A percentile compares a stretch with the other conserved stretches of the same genome.
These are phyloP conservation scores for Mycena maculata DNA, from an alignment of 768 basidiomycete genomes.

Conservation along the genomic window DNA sequence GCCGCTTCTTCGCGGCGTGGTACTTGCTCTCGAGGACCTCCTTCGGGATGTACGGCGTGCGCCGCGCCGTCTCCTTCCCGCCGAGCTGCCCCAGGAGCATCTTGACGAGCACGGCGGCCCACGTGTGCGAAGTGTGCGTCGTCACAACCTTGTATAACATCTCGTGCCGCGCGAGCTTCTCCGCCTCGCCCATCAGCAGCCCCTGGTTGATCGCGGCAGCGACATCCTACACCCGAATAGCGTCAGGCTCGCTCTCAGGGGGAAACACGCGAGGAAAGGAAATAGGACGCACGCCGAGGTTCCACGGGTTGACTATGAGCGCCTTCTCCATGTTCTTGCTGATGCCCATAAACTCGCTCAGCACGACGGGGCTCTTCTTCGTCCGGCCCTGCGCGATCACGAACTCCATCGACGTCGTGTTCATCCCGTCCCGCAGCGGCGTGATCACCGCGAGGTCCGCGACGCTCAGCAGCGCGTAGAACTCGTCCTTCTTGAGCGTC, in stretches of 20 bases:
- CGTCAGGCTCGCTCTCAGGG: not conserved
- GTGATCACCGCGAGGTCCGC: slow-evolving; percentile 97
- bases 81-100: slow-evolving; percentile 88
- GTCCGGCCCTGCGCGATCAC: slow-evolving; percentile 92
- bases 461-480: slow-evolving; percentile 92
- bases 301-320: slow-evolving; percentile 95
- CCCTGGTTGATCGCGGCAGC: slow-evolving; percentile 92
- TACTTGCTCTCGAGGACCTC: slow-evolving; percentile 71
- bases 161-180: slow-evolving; percentile 80
- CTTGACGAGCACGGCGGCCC: slow-evolving; percentile 91
- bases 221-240: slow-evolving; percentile 72
- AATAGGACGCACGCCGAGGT: slow-evolving; percentile 76
- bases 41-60: slow-evolving; percentile 86
- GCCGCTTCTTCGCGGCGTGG: slow-evolving; percentile 76
- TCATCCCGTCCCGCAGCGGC: slow-evolving; percentile 97
- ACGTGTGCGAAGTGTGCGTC: slow-evolving; percentile 94
- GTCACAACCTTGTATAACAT: slow-evolving; percentile 86
- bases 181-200: slow-evolving; percentile 80
- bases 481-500: slow-evolving; percentile 96
- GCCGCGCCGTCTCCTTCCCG: slow-evolving; percentile 79
- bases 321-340: slow-evolving; percentile 92
- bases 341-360: slow-evolving; percentile 99
- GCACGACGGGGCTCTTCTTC: slow-evolving; percentile 85
- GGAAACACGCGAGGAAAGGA: not conserved
- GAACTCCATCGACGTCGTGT: slow-evolving; percentile 98